A percentile compares a stretch with the other conserved stretches of the same genome.
Evolutionary conservation across 371 early-diverging fungal species (phyloP).

Genomic region (Mucor ambiguus): DNA sequence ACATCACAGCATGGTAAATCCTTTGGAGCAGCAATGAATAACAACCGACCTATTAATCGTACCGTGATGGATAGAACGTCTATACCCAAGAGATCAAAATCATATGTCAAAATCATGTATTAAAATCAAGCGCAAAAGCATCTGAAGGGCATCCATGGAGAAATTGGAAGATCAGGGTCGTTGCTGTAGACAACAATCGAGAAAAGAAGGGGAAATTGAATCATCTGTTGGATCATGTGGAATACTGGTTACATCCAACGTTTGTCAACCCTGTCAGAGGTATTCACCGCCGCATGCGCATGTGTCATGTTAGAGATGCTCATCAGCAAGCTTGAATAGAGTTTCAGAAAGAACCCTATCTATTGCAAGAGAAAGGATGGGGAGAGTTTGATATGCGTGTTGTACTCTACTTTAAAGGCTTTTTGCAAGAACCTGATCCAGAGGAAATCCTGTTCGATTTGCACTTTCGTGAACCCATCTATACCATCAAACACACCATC

Average conservation of each 20-base stretch:
- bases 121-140: slow-evolving; percentile 31
- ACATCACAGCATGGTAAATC: not conserved
- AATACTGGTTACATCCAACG: slow-evolving; percentile 73
- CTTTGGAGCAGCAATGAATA: not conserved
- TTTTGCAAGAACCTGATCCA: slow-evolving; percentile 50
- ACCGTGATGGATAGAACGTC: slow-evolving; percentile 9
- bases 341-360: slow-evolving; percentile 61
- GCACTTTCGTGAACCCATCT: slow-evolving; percentile 59
- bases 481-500: slow-evolving; percentile 51
- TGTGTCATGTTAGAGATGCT: not conserved
- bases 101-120: slow-evolving; percentile 39
- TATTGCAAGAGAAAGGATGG: slow-evolving; percentile 70
- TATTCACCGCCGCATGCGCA: slow-evolving; percentile 15
- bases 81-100: slow-evolving; percentile 41
- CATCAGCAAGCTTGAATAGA: slow-evolving; percentile 34
- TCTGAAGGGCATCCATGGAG: slow-evolving; percentile 57
- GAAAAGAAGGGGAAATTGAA: slow-evolving; percentile 52
- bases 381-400: slow-evolving; percentile 75
- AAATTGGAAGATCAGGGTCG: slow-evolving; percentile 60
- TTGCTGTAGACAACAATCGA: slow-evolving; percentile 49
- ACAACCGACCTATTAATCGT: not conserved
- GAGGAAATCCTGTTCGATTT: slow-evolving; percentile 63
- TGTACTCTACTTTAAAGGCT: slow-evolving; percentile 56
- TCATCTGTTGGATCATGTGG: slow-evolving; percentile 66
- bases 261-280: slow-evolving; percentile 68